Evolutionary conservation across 75 land plant species (phyloP).

Genomic region (Cryptomeria japonica): DNA sequence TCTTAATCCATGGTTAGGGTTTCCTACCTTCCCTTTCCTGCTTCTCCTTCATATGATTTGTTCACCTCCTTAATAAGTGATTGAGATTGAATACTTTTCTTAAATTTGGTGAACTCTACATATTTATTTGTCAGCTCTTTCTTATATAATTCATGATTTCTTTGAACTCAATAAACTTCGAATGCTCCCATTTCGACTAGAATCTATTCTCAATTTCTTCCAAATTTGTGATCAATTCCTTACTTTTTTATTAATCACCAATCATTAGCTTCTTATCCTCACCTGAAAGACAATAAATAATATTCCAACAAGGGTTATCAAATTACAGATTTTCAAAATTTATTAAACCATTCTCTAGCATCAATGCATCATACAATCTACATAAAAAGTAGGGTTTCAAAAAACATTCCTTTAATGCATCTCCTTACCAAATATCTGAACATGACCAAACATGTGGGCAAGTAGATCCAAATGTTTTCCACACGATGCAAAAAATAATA

Average conservation of each 20-base stretch:
- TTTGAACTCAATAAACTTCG: background rate
- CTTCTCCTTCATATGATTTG: background rate
- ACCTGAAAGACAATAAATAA: too few species aligned
- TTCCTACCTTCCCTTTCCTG: background rate
- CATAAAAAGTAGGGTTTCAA: too few species aligned
- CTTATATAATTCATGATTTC: background rate
- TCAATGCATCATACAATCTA: background rate
- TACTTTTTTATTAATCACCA: background rate
- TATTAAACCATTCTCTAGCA: background rate
- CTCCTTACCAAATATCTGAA: too few species aligned
- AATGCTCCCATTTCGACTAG: background rate
- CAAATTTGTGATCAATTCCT: background rate
- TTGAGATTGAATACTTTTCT: background rate
- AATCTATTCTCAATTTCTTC: background rate
- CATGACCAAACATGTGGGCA: too few species aligned
- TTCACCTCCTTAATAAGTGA: background rate
- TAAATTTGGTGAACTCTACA: background rate
- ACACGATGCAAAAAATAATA: too few species aligned
- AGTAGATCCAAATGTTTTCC: too few species aligned
- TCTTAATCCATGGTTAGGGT: too few species aligned
- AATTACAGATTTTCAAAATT: too few species aligned
- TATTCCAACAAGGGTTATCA: background rate
- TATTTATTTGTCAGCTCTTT: background rate
- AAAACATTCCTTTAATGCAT: too few species aligned
- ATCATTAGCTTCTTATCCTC: background rate